phyloP scores from a whole-genome alignment of 352 stramenopile genomes.

The Phytophthora brassicae region DNA sequence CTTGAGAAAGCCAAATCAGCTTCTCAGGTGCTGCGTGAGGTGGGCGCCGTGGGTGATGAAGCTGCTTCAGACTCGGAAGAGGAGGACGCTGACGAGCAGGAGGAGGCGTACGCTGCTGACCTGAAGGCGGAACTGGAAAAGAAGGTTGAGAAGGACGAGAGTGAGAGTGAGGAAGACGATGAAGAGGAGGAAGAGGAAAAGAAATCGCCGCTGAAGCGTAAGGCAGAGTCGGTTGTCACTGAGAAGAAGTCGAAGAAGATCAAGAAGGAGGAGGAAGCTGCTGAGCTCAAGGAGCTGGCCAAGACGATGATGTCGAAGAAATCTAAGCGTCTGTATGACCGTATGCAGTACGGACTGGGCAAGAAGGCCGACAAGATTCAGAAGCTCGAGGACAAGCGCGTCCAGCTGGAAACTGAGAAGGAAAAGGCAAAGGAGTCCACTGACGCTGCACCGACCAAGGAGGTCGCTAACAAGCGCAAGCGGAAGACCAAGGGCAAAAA shows the following conservation, averaged over 20 bases:
- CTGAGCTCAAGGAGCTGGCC: conserved; percentile 83
- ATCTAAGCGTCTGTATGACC: conserved; percentile 88
- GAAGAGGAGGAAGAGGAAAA: conserved; percentile 37
- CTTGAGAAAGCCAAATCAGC: conserved; percentile 85
- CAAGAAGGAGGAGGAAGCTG: conserved; percentile 78
- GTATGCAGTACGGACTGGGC: conserved; percentile 91
- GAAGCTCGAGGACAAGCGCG: conserved; percentile 79
- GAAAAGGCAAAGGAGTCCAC: conserved; percentile 35
- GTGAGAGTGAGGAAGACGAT: conserved; percentile 28
- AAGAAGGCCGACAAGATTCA: conserved; percentile 89
- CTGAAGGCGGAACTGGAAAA: conserved; percentile 79
- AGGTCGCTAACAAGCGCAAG: conserved; percentile 43
- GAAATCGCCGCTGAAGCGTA: conserved; percentile 46
- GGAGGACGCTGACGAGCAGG: conserved; percentile 66
- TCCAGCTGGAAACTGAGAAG: conserved; percentile 68
- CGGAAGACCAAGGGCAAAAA: conserved; percentile 37
- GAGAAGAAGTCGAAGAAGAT: conserved; percentile 77
- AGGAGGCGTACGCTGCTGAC: conserved; percentile 72
- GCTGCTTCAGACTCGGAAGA: conserved; percentile 39
- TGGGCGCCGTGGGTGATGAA: conserved; percentile 44
- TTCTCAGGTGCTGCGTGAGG: conserved; percentile 69
- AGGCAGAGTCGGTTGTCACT: conserved; percentile 26
- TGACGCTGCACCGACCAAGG: conserved; percentile 28
- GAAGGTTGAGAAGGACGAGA: conserved; percentile 38
- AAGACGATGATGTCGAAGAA: conserved; percentile 95